Conservation (phyloP, 805 yeast species). For the Metschnikowia dekortorum region DNA sequence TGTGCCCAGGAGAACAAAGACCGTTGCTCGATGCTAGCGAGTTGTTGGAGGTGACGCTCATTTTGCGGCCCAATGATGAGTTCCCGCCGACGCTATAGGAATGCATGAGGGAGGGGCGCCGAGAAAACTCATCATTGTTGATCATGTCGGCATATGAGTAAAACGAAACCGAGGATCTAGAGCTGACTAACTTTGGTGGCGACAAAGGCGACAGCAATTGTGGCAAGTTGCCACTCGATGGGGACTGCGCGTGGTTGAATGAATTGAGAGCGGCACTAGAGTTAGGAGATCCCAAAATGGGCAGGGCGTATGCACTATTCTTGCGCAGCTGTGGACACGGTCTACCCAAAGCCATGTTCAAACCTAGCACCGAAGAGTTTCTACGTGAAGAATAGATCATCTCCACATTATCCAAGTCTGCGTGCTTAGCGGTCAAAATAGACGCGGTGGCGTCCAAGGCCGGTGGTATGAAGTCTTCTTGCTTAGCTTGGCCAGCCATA, state of each 20-base stretch:
- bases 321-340: conserved; percentile 38
- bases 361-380: conserved; percentile 49
- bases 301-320: conserved; percentile 22
- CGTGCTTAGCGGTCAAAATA: conserved; percentile 53
- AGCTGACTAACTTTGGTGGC: conserved; percentile 36
- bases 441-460: conserved; percentile 74
- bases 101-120: conserved; percentile 55
- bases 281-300: conserved; percentile 10
- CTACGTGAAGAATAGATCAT: conserved; percentile 58
- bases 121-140: conserved; percentile 57
- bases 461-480: conserved; percentile 73
- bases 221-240: conserved; percentile 2
- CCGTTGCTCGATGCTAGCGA: conserved; percentile 8
- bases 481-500: conserved; percentile 26
- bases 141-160: conserved; percentile 80
- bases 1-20: neutral
- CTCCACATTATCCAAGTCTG: conserved; percentile 66
- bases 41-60: conserved; percentile 16
- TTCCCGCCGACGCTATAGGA: conserved; percentile 32
- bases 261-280: conserved; percentile 4
- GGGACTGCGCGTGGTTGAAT: conserved; percentile 6
- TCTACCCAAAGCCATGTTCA: conserved; percentile 47
- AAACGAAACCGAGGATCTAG: conserved; percentile 45
- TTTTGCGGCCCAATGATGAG: conserved; percentile 24
- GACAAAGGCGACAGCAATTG: conserved; percentile 28